Evolutionary conservation across 129 eudicot species (phyloP), one percentile per base, ranked within the genome.

Genomic region (Centaurea solstitialis): DNA sequence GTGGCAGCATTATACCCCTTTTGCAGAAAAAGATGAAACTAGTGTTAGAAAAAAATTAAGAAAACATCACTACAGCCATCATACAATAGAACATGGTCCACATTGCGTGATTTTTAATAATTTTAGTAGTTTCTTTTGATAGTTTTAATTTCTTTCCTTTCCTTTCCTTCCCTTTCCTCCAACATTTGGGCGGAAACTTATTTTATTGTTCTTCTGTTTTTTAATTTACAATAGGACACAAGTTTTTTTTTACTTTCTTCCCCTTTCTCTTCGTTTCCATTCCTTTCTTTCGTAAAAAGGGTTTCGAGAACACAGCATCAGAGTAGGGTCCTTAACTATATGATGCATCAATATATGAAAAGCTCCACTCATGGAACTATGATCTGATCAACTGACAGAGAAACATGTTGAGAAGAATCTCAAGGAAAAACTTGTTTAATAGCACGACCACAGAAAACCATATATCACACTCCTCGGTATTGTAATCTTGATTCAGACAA

Each of bases 241-340:
- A 26, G 30, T 26, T 26, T 26, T 26, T 26, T 26, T 26, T 26
- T 26, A 26, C 30, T 26, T 26, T 26, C 30, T 2, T 26, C 30
- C 30, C 30, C 30, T 26, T 26, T 26, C 30, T n/a, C 30, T 26
- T 26, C 30, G 30, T 26, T 26, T 26, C 30, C 2, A 26, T 26
- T 26, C 30, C 30, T 26, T 26, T 26, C 30, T 26, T 26, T 26
- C 30, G 2, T 26, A 26, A 26, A 26, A 26, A 26, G 30, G 2
- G 30, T 26, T 26, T 26, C 30, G 30, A 26, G 30, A 26, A 26
- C 30, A 26, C 30, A 26, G 30, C 30, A 26, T 26, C 67, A 7
- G 9, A 81, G 15, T 45, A 43, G 38, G 68, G 45, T 73, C 71
- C 26, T 45, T 20, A 68, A 78, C 67, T 41, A 68, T 68, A 18